These are phyloP conservation scores for Boletus barrowsii DNA, from an alignment of 768 basidiomycete species.

Conservation along the genomic window DNA sequence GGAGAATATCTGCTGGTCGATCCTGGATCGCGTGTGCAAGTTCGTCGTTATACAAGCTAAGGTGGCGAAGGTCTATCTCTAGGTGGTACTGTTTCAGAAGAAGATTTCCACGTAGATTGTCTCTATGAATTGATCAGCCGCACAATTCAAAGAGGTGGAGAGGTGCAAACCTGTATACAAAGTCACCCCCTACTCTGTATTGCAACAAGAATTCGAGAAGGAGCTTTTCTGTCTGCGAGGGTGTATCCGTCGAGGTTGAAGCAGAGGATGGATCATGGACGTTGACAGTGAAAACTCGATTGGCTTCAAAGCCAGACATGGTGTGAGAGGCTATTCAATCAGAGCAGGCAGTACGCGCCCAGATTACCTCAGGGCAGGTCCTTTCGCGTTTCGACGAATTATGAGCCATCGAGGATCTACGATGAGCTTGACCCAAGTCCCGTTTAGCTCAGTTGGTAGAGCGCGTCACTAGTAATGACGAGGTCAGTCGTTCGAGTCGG, in stretches of 20 bases:
- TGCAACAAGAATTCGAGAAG: slow-evolving; percentile 84
- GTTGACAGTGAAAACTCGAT: slow-evolving; percentile 77
- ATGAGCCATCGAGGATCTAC: too few species aligned
- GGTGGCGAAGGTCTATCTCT: slow-evolving; percentile 78
- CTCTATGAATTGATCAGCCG: slow-evolving; percentile 40
- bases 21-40: slow-evolving; percentile 90
- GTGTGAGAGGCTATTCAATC: neutral
- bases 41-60: slow-evolving; percentile 88
- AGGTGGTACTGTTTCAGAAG: slow-evolving; percentile 85
- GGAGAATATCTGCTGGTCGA: slow-evolving; percentile 83
- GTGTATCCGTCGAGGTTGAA: slow-evolving; percentile 60
- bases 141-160: neutral
- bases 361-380: slow-evolving; percentile 26
- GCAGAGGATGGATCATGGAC: slow-evolving; percentile 61
- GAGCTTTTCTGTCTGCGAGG: slow-evolving; percentile 76
- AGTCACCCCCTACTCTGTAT: slow-evolving; percentile 87
- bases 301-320: slow-evolving; percentile 89
- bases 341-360: slow-evolving; percentile 7
- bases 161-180: slow-evolving; percentile 75
- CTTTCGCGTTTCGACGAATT: slow-evolving; percentile 25
- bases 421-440: neutral
- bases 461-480: slow-evolving; percentile 49
- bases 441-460: slow-evolving; percentile 50
- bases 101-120: slow-evolving; percentile 85
- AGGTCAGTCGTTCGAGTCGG: slow-evolving; percentile 43